These are phyloP conservation scores for Wickerhamomyces canadensis DNA, from an alignment of 805 yeast genomes.

Conservation along the genomic window DNA sequence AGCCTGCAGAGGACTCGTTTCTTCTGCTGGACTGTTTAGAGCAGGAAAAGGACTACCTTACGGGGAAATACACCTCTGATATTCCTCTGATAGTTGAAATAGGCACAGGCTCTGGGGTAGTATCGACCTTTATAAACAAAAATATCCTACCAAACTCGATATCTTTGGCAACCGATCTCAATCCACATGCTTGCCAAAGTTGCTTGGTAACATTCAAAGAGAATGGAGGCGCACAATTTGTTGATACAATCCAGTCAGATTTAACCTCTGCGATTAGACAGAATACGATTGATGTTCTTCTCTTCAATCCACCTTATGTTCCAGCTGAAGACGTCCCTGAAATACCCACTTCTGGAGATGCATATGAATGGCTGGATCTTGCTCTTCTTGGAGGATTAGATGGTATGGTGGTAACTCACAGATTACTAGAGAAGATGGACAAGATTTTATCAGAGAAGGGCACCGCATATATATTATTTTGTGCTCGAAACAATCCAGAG, in stretches of 20 bases:
- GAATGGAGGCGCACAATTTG: conserved; percentile 25
- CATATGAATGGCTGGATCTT: conserved; percentile 73
- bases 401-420: conserved; percentile 84
- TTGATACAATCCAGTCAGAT: conserved; percentile 53
- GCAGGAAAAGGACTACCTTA: conserved; percentile 37
- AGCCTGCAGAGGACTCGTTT: conserved; percentile 92
- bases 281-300: conserved; percentile 56
- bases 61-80: conserved; percentile 25
- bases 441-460: conserved; percentile 54
- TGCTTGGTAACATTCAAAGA: conserved; percentile 39
- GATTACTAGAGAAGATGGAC: conserved; percentile 50
- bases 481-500: conserved; percentile 84
- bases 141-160: conserved; percentile 48
- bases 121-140: conserved; percentile 68
- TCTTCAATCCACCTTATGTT: conserved; percentile 96
- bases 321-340: conserved; percentile 77
- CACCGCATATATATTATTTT: conserved; percentile 81
- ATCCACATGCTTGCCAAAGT: conserved; percentile 66
- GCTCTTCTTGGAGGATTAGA: conserved; percentile 86
- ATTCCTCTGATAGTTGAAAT: conserved; percentile 68
- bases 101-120: conserved; percentile 91
- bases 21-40: conserved; percentile 79
- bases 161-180: conserved; percentile 71
- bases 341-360: conserved; percentile 43
- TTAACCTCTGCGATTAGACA: conserved; percentile 45